Evolutionary conservation across 1,284 basidiomycete species (phyloP).

Genomic region (Ceratobasidium papillatum): DNA sequence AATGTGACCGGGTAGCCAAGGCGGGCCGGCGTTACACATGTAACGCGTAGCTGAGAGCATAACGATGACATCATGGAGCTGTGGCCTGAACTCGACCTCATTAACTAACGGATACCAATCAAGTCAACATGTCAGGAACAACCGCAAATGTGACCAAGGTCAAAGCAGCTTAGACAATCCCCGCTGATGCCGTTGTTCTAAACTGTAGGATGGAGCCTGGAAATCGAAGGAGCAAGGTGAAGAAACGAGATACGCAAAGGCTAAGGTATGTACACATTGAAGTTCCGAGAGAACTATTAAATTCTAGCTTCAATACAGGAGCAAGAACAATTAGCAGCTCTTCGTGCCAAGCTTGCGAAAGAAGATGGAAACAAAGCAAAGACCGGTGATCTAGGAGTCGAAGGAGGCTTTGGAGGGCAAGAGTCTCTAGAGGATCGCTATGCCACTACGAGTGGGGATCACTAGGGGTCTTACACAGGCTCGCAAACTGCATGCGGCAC

Average conservation of each 20-base stretch:
- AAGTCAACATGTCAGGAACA: slow-evolving; percentile 14
- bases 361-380: slow-evolving; percentile 32
- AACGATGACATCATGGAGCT: not conserved
- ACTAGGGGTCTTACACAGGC: slow-evolving; percentile 20
- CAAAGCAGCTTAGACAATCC: not conserved
- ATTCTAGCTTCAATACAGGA: slow-evolving; percentile 28
- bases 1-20: not conserved
- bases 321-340: slow-evolving; percentile 43
- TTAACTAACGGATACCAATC: not conserved
- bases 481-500: not conserved
- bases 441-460: slow-evolving; percentile 44
- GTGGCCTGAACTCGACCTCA: not conserved
- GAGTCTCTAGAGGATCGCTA: slow-evolving; percentile 45
- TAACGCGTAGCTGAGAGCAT: not conserved
- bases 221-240: slow-evolving; percentile 44
- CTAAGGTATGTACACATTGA: slow-evolving; percentile 24
- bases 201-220: slow-evolving; percentile 39
- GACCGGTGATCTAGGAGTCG: slow-evolving; percentile 40
- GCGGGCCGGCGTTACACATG: slow-evolving; percentile 33
- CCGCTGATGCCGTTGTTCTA: not conserved
- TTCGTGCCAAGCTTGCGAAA: slow-evolving; percentile 35
- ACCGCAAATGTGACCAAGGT: slow-evolving; percentile 16
- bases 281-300: not conserved
- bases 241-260: slow-evolving; percentile 42
- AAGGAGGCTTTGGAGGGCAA: slow-evolving; percentile 44